Conservation (phyloP, 495 filamentous ascomycete genomes). For the Penicillium angulare region DNA sequence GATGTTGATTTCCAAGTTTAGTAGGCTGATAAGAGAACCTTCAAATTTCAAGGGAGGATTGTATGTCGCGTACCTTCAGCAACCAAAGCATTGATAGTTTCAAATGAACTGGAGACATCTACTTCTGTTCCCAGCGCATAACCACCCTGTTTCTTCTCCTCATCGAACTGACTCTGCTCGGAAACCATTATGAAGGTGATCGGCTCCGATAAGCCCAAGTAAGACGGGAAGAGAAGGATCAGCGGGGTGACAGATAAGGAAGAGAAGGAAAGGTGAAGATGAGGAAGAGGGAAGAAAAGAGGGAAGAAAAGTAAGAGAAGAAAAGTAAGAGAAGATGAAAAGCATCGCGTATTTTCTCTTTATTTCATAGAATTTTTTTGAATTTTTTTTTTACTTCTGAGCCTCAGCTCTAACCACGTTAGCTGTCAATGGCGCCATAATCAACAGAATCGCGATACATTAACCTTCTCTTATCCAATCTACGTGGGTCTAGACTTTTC, state of each 20-base stretch:
- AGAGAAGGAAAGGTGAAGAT: background rate
- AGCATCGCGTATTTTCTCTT: background rate
- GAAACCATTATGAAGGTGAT: constrained; percentile 3
- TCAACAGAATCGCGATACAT: constrained; percentile 12
- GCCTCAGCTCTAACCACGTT: background rate
- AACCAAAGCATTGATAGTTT: constrained; percentile 25
- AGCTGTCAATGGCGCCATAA: constrained; percentile 14
- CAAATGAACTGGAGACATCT: constrained; percentile 14
- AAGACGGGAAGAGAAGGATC: background rate
- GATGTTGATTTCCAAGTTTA: background rate
- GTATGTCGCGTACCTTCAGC: constrained; percentile 18
- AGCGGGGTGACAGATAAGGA: background rate
- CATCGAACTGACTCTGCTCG: constrained; percentile 3
- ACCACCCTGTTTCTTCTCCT: constrained; percentile 14
- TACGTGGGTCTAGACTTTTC: no score
- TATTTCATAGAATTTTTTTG: background rate
- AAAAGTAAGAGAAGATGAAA: background rate
- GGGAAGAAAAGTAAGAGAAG: background rate
- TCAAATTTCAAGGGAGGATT: background rate
- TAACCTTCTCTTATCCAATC: no score
- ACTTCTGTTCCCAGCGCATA: constrained; percentile 8
- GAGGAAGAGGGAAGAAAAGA: background rate
- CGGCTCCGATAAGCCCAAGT: background rate
- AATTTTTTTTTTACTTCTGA: background rate
- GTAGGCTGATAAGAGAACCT: background rate